These are phyloP conservation scores for Helichrysum umbraculigerum DNA, from an alignment of 129 eudicot genomes.

Conservation along the genomic window DNA sequence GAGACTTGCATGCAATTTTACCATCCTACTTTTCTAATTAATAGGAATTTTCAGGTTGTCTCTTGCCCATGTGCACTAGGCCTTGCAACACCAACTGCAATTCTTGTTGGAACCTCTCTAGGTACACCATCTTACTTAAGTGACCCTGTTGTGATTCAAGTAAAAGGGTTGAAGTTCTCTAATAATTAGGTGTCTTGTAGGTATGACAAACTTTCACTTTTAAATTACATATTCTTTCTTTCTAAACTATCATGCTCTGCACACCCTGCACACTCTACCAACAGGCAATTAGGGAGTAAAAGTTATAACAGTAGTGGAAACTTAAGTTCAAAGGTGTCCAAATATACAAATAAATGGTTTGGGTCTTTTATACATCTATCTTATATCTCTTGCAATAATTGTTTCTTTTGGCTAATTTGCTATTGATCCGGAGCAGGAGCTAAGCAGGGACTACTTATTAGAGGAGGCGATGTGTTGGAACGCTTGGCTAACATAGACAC, in stretches of 20 bases:
- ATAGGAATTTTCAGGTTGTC: conserved; percentile 60
- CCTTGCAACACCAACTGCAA: conserved; percentile 98
- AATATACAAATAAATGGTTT: no score
- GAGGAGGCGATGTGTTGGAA: conserved; percentile 97
- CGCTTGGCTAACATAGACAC: conserved; percentile 78
- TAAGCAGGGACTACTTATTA: conserved; percentile 85
- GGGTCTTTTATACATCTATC: background rate
- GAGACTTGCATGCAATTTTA: background rate
- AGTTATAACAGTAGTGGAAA: background rate
- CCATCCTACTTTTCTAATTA: background rate
- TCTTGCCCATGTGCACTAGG: conserved; percentile 99
- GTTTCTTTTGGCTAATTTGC: background rate
- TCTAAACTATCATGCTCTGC: background rate
- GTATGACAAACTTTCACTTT: background rate
- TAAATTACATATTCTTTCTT: no score
- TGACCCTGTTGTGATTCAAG: background rate
- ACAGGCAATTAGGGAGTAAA: background rate
- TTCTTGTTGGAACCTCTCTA: conserved; percentile 93
- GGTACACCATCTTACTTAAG: conserved; percentile 43
- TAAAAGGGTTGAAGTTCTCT: background rate
- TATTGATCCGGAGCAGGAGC: conserved; percentile 60
- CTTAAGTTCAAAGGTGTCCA: background rate
- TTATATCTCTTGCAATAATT: background rate
- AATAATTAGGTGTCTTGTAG: background rate
- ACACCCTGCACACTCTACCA: background rate